These are phyloP conservation scores for Vitis labrusca DNA, from an alignment of 164 flowering plant genomes.

Conservation along the genomic window DNA sequence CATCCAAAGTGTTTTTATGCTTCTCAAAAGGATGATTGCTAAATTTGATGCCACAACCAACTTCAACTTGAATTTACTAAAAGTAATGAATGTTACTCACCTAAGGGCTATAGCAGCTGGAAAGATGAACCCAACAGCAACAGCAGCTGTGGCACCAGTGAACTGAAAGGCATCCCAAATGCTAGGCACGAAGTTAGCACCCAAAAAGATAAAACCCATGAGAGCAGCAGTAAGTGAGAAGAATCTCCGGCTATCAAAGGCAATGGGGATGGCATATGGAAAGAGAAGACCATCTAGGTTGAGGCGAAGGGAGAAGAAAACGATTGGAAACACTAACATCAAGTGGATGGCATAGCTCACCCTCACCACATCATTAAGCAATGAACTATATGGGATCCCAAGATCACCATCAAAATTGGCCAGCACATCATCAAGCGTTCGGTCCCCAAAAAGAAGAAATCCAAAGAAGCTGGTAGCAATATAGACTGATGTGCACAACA, in stretches of 20 bases:
- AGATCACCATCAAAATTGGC: constrained; percentile 76
- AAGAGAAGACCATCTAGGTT: constrained; percentile 73
- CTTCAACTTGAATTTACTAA: not conserved
- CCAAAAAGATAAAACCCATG: constrained; percentile 56
- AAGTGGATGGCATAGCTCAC: constrained; percentile 74
- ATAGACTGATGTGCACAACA: constrained; percentile 55
- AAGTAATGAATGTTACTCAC: constrained; percentile 29
- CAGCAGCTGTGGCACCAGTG: constrained; percentile 75
- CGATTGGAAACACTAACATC: constrained; percentile 80
- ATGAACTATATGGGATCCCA: constrained; percentile 51
- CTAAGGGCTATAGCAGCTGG: constrained; percentile 72
- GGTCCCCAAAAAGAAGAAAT: constrained; percentile 66
- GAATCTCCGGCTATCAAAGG: constrained; percentile 51
- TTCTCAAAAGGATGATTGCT: not conserved
- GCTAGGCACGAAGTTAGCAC: constrained; percentile 75
- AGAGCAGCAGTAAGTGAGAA: constrained; percentile 41
- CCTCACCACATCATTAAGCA: constrained; percentile 57
- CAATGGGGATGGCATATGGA: constrained; percentile 53
- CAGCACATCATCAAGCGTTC: constrained; percentile 66
- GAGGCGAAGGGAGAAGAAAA: constrained; percentile 73
- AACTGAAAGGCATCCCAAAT: constrained; percentile 88
- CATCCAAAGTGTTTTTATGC: not conserved
- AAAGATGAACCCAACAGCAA: constrained; percentile 68
- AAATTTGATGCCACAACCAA: not conserved
- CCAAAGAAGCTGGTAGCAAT: constrained; percentile 75